These are phyloP conservation scores for Leccinum longicurvipes DNA, from an alignment of 768 basidiomycete species.

Conservation along the genomic window DNA sequence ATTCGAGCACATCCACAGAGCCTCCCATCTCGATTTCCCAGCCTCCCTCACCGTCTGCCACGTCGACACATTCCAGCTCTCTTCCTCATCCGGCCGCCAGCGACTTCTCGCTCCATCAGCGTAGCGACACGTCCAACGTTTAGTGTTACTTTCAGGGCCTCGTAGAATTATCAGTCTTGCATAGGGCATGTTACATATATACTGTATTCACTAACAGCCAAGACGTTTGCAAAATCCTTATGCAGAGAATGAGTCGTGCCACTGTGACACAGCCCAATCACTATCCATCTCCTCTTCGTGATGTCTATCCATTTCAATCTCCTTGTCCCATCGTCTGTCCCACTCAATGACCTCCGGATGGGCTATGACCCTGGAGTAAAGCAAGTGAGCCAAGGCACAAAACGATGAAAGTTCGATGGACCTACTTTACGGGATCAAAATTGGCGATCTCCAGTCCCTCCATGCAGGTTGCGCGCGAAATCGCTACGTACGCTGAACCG, in stretches of 20 bases:
- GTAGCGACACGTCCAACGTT: constrained; percentile 11
- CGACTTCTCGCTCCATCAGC: constrained; percentile 9
- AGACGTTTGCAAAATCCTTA: neutral
- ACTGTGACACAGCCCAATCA: constrained; percentile 30
- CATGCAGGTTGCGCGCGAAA: constrained; percentile 40
- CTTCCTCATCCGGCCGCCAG: constrained; percentile 10
- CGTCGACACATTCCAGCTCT: constrained; percentile 12
- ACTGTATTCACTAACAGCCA: constrained; percentile 2
- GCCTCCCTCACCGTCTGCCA: constrained; percentile 17
- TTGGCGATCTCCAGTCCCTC: constrained; percentile 39
- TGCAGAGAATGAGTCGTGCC: constrained; percentile 27
- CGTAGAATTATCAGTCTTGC: constrained; percentile 6
- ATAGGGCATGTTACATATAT: neutral
- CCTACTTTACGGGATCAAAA: constrained; percentile 34
- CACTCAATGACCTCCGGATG: constrained; percentile 34
- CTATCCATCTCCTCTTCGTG: constrained; percentile 36
- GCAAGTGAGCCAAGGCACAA: neutral
- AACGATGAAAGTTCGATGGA: neutral
- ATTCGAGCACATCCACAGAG: constrained; percentile 4
- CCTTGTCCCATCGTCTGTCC: constrained; percentile 28
- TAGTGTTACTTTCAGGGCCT: constrained; percentile 5
- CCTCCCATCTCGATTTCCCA: constrained; percentile 11
- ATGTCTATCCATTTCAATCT: constrained; percentile 8
- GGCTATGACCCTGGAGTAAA: constrained; percentile 32
- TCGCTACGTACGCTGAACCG: constrained; percentile 32